These are phyloP conservation scores for Polyplosphaeria fusca DNA, from an alignment of 495 filamentous ascomycete genomes.

Conservation along the genomic window DNA sequence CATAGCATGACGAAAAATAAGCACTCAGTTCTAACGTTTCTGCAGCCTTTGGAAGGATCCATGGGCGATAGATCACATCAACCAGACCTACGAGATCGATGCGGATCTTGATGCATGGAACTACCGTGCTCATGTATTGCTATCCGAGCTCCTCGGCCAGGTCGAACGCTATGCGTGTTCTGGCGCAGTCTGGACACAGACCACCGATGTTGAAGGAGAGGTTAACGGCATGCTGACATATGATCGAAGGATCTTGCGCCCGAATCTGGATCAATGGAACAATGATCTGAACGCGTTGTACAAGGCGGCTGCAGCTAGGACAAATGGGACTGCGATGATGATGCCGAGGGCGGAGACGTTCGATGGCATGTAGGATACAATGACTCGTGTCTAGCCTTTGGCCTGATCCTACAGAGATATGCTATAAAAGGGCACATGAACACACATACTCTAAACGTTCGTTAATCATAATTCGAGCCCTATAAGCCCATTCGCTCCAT, in stretches of 20 bases:
- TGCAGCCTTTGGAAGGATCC: conserved; percentile 54
- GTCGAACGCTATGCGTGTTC: conserved; percentile 56
- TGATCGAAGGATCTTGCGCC: conserved; percentile 55
- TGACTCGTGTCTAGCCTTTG: too few relatives aligned
- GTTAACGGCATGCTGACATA: conserved; percentile 68
- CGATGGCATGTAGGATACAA: not conserved
- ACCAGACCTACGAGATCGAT: conserved; percentile 65
- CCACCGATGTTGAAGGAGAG: conserved; percentile 71
- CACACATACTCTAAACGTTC: too few relatives aligned
- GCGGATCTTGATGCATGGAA: conserved; percentile 58
- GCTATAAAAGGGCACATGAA: too few relatives aligned
- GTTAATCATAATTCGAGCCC: too few relatives aligned
- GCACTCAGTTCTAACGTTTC: not conserved
- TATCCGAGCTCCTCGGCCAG: conserved; percentile 58
- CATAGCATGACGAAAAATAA: too few relatives aligned
- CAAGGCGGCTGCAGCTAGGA: conserved; percentile 46
- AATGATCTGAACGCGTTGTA: conserved; percentile 58
- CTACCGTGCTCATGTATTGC: conserved; percentile 54
- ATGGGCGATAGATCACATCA: conserved; percentile 54
- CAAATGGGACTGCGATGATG: conserved; percentile 7
- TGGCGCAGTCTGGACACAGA: conserved; percentile 62
- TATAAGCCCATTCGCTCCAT: too few relatives aligned
- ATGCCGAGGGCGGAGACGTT: not conserved
- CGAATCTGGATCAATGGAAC: conserved; percentile 57
- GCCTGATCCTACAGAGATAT: too few relatives aligned